These are phyloP conservation scores for Penicillium parvum DNA, from an alignment of 495 filamentous ascomycete species.

Conservation along the genomic window DNA sequence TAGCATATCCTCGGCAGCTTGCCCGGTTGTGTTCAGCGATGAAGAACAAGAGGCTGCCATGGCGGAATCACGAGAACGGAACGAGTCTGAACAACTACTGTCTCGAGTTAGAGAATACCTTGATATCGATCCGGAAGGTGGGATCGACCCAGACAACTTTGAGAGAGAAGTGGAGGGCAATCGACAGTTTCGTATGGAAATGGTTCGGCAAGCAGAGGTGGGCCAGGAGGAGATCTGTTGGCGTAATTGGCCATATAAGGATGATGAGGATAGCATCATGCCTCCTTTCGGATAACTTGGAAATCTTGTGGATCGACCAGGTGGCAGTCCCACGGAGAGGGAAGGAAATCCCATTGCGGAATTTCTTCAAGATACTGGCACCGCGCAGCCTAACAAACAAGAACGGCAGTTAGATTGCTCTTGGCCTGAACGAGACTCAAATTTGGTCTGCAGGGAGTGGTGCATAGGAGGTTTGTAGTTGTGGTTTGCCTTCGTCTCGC, in stretches of 20 bases:
- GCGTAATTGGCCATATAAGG: conserved; percentile 17
- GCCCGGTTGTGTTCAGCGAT: conserved; percentile 26
- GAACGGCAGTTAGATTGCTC: no score
- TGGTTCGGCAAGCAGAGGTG: conserved; percentile 22
- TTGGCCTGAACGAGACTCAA: no score
- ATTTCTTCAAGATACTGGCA: no score
- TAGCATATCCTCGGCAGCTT: conserved; percentile 20
- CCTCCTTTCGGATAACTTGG: no score
- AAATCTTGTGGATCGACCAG: no score
- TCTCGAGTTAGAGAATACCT: conserved; percentile 24
- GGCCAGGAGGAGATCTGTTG: conserved; percentile 16
- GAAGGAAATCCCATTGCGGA: no score
- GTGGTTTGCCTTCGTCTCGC: no score
- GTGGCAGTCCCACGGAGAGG: no score
- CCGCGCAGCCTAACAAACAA: no score
- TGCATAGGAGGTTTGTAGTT: no score
- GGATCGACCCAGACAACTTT: conserved; percentile 30
- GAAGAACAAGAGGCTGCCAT: conserved; percentile 27
- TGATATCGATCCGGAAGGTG: conserved; percentile 27
- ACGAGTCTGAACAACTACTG: conserved; percentile 31
- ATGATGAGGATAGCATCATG: conserved; percentile 11
- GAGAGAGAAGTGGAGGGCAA: conserved; percentile 23
- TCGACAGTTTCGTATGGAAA: conserved; percentile 23
- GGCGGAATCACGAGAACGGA: conserved; percentile 33
- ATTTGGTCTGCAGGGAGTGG: no score